Percentiles rank a stretch among this genome's conserved stretches.
Conservation (phyloP, 129 eudicot species). For the Pulicaria dysenterica region DNA sequence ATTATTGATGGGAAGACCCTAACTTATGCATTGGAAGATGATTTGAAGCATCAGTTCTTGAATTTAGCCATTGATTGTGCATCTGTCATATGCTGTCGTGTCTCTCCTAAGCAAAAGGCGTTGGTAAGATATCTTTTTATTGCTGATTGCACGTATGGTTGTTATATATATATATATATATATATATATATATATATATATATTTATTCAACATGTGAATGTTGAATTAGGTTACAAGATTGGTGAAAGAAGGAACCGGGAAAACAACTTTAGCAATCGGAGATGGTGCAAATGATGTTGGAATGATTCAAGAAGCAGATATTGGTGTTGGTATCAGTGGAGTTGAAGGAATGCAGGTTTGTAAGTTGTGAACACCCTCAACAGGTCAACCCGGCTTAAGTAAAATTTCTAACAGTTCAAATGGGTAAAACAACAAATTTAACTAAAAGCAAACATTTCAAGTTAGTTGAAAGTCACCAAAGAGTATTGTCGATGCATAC, state of each 20-base stretch:
- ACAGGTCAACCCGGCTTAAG: no score
- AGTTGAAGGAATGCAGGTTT: constrained; percentile 98
- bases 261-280: constrained; percentile 99
- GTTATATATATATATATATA: no score
- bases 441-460: no score
- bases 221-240: constrained; percentile 77
- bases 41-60: constrained; percentile 79
- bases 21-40: constrained; percentile 79
- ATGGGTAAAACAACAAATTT: no score
- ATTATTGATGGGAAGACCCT: constrained; percentile 92
- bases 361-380: constrained; percentile 7
- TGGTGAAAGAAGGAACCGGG: constrained; percentile 96
- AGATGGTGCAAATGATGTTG: constrained; percentile 99
- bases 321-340: constrained; percentile 99
- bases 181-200: no score
- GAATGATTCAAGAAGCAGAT: constrained; percentile 99
- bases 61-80: constrained; percentile 84
- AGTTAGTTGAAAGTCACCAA: no score
- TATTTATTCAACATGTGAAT: neutral
- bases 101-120: constrained; percentile 96
- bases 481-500: no score
- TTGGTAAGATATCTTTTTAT: constrained; percentile 46
- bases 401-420: no score
- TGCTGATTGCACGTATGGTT: neutral
- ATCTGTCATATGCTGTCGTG: constrained; percentile 98